These are phyloP conservation scores for Quercus wislizeni DNA, from an alignment of 306 rosid genomes.

Conservation along the genomic window DNA sequence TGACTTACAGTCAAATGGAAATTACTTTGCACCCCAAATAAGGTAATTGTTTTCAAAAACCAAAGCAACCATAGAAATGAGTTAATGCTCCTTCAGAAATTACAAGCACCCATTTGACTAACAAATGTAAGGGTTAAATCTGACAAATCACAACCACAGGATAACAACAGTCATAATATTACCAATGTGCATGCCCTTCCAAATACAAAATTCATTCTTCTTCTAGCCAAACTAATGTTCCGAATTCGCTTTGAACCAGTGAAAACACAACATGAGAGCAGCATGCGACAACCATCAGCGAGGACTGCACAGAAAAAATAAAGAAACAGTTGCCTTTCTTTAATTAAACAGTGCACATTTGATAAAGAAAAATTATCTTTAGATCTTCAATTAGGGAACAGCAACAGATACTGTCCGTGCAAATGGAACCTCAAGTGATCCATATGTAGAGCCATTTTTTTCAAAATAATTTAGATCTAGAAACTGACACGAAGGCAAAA, in stretches of 20 bases:
- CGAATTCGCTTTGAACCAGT: background rate
- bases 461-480: background rate
- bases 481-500: background rate
- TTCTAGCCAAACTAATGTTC: background rate
- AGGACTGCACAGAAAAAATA: slow-evolving; percentile 43
- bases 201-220: background rate
- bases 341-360: background rate
- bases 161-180: background rate
- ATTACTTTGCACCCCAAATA: background rate
- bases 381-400: background rate
- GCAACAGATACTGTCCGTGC: background rate
- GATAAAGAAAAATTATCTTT: background rate
- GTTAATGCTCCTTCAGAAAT: background rate
- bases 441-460: background rate
- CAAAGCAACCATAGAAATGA: background rate
- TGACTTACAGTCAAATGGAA: background rate
- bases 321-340: background rate
- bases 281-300: slow-evolving; percentile 33
- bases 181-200: background rate
- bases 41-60: background rate
- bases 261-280: slow-evolving; percentile 9
- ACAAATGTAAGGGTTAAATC: background rate
- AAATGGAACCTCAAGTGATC: background rate
- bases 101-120: background rate
- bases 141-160: background rate